phyloP scores from a whole-genome alignment of 768 basidiomycete genomes.

The Mycena indigotica region DNA sequence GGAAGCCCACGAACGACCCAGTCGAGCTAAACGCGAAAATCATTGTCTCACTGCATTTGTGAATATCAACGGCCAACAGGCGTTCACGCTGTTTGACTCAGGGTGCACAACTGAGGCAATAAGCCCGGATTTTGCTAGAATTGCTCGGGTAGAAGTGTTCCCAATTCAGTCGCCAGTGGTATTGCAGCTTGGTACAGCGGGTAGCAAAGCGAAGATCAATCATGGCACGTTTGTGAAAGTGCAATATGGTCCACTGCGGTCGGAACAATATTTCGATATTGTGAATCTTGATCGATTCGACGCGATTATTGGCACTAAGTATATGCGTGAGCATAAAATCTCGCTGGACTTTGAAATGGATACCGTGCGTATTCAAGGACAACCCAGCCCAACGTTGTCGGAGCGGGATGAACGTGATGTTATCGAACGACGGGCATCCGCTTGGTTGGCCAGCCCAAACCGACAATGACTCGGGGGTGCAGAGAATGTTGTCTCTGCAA shows the following conservation, averaged over 20 bases:
- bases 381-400: not conserved
- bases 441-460: not conserved
- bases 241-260: not conserved
- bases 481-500: not conserved
- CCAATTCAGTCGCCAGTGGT: constrained; percentile 19
- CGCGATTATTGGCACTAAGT: constrained; percentile 38
- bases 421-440: constrained; percentile 1
- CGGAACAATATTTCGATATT: constrained; percentile 32
- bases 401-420: not conserved
- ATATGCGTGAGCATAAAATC: constrained; percentile 29
- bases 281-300: constrained; percentile 40
- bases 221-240: constrained; percentile 26
- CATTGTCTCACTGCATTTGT: constrained; percentile 8
- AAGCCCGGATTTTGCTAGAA: constrained; percentile 24
- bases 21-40: not conserved
- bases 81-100: constrained; percentile 20
- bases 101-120: constrained; percentile 22
- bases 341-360: constrained; percentile 28
- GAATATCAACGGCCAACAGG: constrained; percentile 10
- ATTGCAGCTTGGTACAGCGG: constrained; percentile 35
- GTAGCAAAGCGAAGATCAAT: constrained; percentile 32
- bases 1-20: not conserved
- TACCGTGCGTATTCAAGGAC: constrained; percentile 14
- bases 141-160: constrained; percentile 10
- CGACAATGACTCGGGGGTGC: constrained; percentile 1